Base-by-base conservation (phyloP, 2,329 filamentous ascomycete genomes). In the Xylariaceae sp. region DNA sequence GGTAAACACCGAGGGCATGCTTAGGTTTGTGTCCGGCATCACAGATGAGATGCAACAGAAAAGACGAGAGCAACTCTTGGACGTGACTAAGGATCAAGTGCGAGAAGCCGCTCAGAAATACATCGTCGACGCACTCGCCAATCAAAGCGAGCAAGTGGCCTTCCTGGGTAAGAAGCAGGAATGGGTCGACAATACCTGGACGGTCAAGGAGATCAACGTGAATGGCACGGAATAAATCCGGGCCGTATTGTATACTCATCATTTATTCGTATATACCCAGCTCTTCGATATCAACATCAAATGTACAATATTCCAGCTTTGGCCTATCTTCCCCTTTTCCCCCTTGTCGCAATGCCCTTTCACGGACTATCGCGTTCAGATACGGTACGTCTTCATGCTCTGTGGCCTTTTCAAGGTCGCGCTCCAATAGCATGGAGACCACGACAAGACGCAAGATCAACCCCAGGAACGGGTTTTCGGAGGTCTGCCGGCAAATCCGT, bases 21-120 rank as follows among this genome's bases (percentile, higher is more conserved):
- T 77, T 30, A 74, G 81, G 38, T 98, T 98, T 64, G 68, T 95
- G 56, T 85, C 81, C 19, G 88, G 88, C 9, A 74, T 98, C 24
- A 87, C 85, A 1, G 78, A 92, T 43, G 84, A 88, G 53, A 95
- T 97, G 88, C 82, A 85, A 57, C 88, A 96, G 66, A 75, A 69
- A 53, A 81, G 87, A 60, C 74, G 92, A 51, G 85, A 92, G 63
- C 81, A 84, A 56, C 71, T 98, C 41, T 73, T 98, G 3, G 90
- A 96, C 59, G 89, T 96, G 27, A 86, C 76, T 3, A 81, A 79
- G 46, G 77, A 83, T 48, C 82, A 95, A 52, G 85, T 98, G 8
- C 81, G 81, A 46, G 73, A 81, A 29, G 89, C 81, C 9, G 92
- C 92, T 1, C 82, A 95, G 53, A 76, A 79, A 53, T 94, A 88